Base-by-base conservation (phyloP, 2,329 filamentous ascomycete species). In the Leptographium radiaticola region DNA sequence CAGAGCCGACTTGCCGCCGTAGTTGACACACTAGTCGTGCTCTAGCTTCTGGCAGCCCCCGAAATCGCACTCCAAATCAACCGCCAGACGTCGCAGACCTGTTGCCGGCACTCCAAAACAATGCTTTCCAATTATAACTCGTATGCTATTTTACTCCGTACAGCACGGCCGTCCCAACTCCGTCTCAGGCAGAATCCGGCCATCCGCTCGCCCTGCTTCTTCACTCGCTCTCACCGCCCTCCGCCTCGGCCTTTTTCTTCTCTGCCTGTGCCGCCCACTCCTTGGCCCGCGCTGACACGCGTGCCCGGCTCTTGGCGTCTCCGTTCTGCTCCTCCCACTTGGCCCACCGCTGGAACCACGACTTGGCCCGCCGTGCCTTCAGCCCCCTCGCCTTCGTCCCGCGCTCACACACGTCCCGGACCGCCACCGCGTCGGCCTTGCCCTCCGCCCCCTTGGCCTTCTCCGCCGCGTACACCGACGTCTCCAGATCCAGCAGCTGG, bases 261-360 rank as follows among this genome's bases (percentile, higher is more conserved):
- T 61, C 67, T 59, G 70, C 70, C 56, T 68, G 69, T 53, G 65
- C 70, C 54, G 84, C 83, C 76, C 84, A 91, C 64, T 85, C 83
- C 63, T 76, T 76, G 51, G 87, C 87, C 66, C 81, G 76, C 18
- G 78, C 82, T 65, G 81, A 82, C 48, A 89, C 87, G 61, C 76
- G 78, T 65, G 88, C 85, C 49, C 81, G 74, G 60, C 76, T 79
- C 74, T 87, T 87, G 58, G 76, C 72, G 64, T 84, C 80, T 2
- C 87, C 88, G 55, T 80, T 71, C 66, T 77, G 78, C 70, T 85
- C 82, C 73, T 98, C 93, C 80, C 89, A 97, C 60, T 86, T 81
- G 55, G 86, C 79, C 93, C 93, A 98, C 61, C 87, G 80, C 71
- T 88, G 88, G 71, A 97, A 98, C 75, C 95, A 87, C 64, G 83